phyloP scores from a whole-genome alignment of 129 eudicot genomes.

The Apium graveolens region DNA sequence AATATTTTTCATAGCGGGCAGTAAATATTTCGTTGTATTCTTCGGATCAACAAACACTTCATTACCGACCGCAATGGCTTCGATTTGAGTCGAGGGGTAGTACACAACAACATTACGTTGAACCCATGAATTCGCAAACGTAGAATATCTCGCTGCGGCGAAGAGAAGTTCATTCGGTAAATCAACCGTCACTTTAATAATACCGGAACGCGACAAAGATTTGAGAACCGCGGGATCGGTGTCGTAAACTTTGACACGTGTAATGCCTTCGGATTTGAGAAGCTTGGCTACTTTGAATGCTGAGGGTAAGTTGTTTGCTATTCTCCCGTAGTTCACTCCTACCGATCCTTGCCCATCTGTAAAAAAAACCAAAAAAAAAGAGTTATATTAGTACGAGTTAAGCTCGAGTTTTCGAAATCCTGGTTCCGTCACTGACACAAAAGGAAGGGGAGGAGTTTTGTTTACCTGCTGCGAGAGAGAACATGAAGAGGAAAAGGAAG shows the following conservation, averaged over 20 bases:
- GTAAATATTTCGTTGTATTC: neutral
- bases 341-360: constrained; percentile 5
- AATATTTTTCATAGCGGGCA: constrained; percentile 10
- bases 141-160: neutral
- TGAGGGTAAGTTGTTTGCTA: constrained; percentile 6
- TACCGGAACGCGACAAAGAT: neutral
- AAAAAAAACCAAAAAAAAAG: neutral
- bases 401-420: neutral
- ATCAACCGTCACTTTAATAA: constrained; percentile 5
- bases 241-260: neutral
- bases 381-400: neutral
- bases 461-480: neutral
- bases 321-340: constrained; percentile 12
- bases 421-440: neutral
- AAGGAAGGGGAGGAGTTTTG: neutral
- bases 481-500: neutral
- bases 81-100: neutral
- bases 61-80: constrained; percentile 3
- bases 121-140: neutral
- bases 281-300: neutral
- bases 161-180: constrained; percentile 3
- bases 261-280: neutral
- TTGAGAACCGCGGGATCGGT: constrained; percentile 8
- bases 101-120: neutral
- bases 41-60: constrained; percentile 7